These are phyloP conservation scores for Botrytis paeoniae DNA, from an alignment of 2,329 filamentous ascomycete species.

Conservation along the genomic window DNA sequence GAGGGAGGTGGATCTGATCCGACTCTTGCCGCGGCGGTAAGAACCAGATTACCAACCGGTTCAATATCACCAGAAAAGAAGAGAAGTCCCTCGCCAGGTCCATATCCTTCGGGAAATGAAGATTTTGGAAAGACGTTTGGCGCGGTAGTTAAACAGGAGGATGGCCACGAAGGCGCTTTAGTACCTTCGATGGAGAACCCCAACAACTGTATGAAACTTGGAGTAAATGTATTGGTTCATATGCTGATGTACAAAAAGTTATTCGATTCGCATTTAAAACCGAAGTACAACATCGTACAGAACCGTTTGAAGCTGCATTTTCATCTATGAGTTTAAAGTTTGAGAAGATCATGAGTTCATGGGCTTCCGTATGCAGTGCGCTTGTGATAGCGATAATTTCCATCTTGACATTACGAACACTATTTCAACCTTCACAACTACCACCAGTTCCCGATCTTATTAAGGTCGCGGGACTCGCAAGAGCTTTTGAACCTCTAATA, in stretches of 20 bases:
- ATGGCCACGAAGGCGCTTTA: constrained; percentile 24
- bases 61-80: constrained; percentile 55
- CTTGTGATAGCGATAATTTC: constrained; percentile 61
- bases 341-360: constrained; percentile 63
- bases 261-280: constrained; percentile 84
- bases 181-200: constrained; percentile 32
- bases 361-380: constrained; percentile 63
- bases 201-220: constrained; percentile 50
- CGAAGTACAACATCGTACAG: constrained; percentile 82
- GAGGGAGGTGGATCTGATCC: constrained; percentile 43
- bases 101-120: constrained; percentile 38
- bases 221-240: constrained; percentile 15
- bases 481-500: constrained; percentile 89
- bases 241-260: constrained; percentile 51
- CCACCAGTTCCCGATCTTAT: constrained; percentile 77
- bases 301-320: constrained; percentile 74
- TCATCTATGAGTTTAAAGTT: constrained; percentile 60
- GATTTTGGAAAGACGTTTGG: constrained; percentile 41
- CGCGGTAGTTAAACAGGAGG: constrained; percentile 36
- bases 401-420: constrained; percentile 59
- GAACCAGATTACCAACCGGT: constrained; percentile 45
- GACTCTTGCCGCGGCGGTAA: constrained; percentile 32
- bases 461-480: constrained; percentile 84
- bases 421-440: constrained; percentile 65
- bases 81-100: constrained; percentile 53